These are phyloP conservation scores for Hypoxylon lienhwacheense DNA, from an alignment of 495 filamentous ascomycete species.

Conservation along the genomic window DNA sequence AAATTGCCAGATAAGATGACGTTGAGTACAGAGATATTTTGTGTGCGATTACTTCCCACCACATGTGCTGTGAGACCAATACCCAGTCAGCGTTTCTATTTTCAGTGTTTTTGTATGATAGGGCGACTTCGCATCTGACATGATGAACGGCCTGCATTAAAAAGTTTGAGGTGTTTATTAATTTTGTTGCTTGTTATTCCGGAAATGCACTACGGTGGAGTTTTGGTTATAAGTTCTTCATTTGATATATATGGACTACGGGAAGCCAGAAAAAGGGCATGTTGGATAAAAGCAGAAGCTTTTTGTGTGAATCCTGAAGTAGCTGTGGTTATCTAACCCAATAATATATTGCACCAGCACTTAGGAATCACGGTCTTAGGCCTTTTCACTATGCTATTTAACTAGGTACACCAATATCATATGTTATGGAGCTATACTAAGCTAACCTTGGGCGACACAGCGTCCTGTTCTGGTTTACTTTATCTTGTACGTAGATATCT, in stretches of 20 bases:
- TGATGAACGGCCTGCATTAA: conserved; percentile 6
- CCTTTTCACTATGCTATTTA: too few relatives aligned
- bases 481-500: too few relatives aligned
- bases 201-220: background rate
- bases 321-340: too few relatives aligned
- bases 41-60: background rate
- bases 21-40: background rate
- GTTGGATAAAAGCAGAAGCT: too few relatives aligned
- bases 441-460: too few relatives aligned
- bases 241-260: background rate
- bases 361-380: too few relatives aligned
- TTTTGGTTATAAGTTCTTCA: conserved; percentile 1
- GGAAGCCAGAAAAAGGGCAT: background rate
- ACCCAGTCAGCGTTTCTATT: conserved; percentile 6
- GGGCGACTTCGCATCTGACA: conserved; percentile 1
- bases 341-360: too few relatives aligned
- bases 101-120: conserved; percentile 14
- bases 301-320: too few relatives aligned
- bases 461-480: too few relatives aligned
- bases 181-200: background rate
- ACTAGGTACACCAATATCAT: too few relatives aligned
- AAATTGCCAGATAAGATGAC: background rate
- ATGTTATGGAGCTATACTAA: too few relatives aligned
- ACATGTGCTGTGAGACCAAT: background rate
- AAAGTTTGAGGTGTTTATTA: conserved; percentile 7